Evolutionary conservation across 208 protist genomes (phyloP), one percentile per base, ranked within the genome.

Genomic region (Leishmania braziliensis): DNA sequence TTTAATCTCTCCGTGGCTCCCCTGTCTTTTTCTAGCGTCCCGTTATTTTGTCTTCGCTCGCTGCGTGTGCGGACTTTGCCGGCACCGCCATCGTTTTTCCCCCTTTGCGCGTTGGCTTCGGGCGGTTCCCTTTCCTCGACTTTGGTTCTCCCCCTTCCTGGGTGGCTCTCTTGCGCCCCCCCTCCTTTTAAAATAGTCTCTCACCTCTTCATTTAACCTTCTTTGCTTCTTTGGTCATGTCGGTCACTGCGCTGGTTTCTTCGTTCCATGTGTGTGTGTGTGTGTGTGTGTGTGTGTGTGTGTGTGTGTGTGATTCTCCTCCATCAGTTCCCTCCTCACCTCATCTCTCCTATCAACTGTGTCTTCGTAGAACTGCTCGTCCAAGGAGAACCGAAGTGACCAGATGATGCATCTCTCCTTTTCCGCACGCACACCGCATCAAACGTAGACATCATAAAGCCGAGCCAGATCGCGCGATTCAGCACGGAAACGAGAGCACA

Each of bases 141-240:
- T 9, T 23, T 29, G 6, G 8, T 29, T 29, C 58, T n/a, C 16
- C 54, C 16, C 54, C 5, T 29, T 26, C 12, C 58, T 29, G 26
- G 3, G 58, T 29, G 26, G 58, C 58, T 29, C 58, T 29, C 26
- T 20, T 8, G 29, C 62, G 1, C 9, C 62, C 10, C 58, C 3
- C 43, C 43, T 33, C 56, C 29, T 63, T 26, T 63, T 63, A 5
- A 63, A 14, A 5, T 29, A 39, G 26, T 23, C 14, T 62, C 72
- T 76, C 51, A 58, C 51, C 29, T 43, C 12, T 14, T 76, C 1
- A 43, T 3, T 43, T 20, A 29, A 63, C 29, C 39, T 68, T n/a
- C 62, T 66, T 68, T 68, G 14, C 62, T 68, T 68, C 62, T 66
- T 29, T 68, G 29, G 26, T 68, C 29, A 39, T 68, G 62, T 39